Percentiles rank a stretch among this genome's conserved stretches.
phyloP scores from a whole-genome alignment of 2,329 filamentous ascomycete species.

The Fusarium setosum region DNA sequence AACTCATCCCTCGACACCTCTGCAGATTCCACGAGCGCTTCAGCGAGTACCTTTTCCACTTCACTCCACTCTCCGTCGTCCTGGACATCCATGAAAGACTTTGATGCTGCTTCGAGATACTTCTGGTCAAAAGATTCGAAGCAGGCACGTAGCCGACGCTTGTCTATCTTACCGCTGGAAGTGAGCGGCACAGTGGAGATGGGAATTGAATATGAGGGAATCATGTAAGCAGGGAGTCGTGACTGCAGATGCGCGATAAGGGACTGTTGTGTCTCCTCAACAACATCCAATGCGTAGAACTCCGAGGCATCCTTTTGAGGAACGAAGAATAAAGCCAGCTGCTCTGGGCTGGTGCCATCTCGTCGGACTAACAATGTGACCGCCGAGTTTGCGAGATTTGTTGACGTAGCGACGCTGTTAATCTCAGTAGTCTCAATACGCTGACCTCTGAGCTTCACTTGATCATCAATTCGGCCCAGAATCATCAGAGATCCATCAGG shows the following conservation, averaged over 20 bases:
- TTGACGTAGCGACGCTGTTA: conserved; percentile 68
- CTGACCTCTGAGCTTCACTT: conserved; percentile 85
- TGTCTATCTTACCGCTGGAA: conserved; percentile 79
- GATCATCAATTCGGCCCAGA: conserved; percentile 78
- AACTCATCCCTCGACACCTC: conserved; percentile 59
- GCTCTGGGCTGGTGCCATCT: conserved; percentile 53
- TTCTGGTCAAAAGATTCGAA: conserved; percentile 60
- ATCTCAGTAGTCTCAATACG: conserved; percentile 84
- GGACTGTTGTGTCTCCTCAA: conserved; percentile 48
- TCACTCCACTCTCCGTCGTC: conserved; percentile 60
- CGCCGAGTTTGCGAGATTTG: conserved; percentile 67
- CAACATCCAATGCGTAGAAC: conserved; percentile 53
- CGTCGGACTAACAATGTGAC: conserved; percentile 68
- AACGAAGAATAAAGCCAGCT: conserved; percentile 78
- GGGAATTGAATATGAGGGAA: conserved; percentile 79
- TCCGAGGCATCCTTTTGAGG: conserved; percentile 44
- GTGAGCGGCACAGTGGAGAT: conserved; percentile 78
- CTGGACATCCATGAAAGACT: conserved; percentile 41
- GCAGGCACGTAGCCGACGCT: conserved; percentile 58
- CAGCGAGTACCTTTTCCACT: conserved; percentile 67
- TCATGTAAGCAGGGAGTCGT: conserved; percentile 79
- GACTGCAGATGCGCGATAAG: conserved; percentile 67
- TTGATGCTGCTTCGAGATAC: conserved; percentile 54
- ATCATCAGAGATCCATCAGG: conserved; percentile 81
- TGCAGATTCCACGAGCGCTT: conserved; percentile 64